Evolutionary conservation across 2,329 filamentous ascomycete genomes (phyloP).

Genomic region (Fusarium bactridioides): DNA sequence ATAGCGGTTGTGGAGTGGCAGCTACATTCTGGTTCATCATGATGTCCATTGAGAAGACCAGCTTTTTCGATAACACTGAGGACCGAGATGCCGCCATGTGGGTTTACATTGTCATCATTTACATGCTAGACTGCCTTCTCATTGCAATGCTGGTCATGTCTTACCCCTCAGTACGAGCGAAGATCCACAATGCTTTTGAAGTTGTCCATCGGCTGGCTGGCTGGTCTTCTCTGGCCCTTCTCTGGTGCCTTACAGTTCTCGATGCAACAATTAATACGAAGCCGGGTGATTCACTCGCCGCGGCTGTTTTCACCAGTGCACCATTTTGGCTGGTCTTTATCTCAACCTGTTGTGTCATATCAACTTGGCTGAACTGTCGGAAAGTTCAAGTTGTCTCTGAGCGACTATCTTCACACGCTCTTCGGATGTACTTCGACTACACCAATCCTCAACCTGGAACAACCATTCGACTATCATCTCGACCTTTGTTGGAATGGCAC

Average conservation of each 20-base stretch:
- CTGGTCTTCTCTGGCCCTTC: conserved; percentile 22
- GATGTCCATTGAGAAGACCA: conserved; percentile 29
- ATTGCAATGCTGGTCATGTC: conserved; percentile 25
- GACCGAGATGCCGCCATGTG: neutral
- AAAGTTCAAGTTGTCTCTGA: conserved; percentile 69
- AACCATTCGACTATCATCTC: conserved; percentile 64
- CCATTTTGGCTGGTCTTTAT: conserved; percentile 69
- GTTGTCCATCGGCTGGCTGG: conserved; percentile 26
- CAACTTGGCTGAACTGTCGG: conserved; percentile 74
- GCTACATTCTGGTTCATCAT: conserved; percentile 30
- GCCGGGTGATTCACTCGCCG: conserved; percentile 42
- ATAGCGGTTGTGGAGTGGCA: conserved; percentile 26
- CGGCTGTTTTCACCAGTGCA: conserved; percentile 45
- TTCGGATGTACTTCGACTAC: conserved; percentile 72
- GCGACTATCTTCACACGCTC: conserved; percentile 71
- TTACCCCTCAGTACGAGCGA: conserved; percentile 18
- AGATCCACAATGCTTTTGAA: conserved; percentile 27
- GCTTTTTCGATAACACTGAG: neutral
- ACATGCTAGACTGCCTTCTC: conserved; percentile 20
- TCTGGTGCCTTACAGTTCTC: conserved; percentile 50
- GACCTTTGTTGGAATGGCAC: conserved; percentile 72
- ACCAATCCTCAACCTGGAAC: conserved; percentile 53
- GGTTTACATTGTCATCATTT: conserved; percentile 17
- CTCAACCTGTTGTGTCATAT: conserved; percentile 67
- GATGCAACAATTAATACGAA: conserved; percentile 65